Evolutionary conservation across 2,329 filamentous ascomycete species (phyloP).

Genomic region (Stagonosporopsis cucurbitacearum): DNA sequence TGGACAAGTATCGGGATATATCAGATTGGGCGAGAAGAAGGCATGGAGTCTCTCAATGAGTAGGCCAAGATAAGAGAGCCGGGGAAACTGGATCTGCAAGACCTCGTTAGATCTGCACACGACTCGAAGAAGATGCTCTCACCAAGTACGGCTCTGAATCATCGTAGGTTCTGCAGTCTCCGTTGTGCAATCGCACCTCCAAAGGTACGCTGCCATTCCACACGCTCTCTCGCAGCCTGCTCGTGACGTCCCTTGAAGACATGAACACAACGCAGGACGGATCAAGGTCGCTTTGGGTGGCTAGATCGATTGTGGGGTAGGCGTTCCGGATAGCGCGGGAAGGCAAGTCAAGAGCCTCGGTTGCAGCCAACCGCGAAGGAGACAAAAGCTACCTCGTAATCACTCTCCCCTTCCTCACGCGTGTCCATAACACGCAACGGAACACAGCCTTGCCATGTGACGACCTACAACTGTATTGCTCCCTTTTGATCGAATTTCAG

Average conservation of each 20-base stretch:
- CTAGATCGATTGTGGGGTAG: slow-evolving; percentile 24
- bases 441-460: slow-evolving; percentile 16
- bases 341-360: slow-evolving; percentile 7
- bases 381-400: slow-evolving; percentile 13
- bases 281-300: slow-evolving; percentile 16
- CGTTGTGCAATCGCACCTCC: slow-evolving; percentile 64
- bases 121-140: slow-evolving; percentile 23
- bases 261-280: slow-evolving; percentile 16
- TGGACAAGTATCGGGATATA: slow-evolving; percentile 61
- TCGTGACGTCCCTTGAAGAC: slow-evolving; percentile 44
- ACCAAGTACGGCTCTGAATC: slow-evolving; percentile 67
- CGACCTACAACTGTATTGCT: slow-evolving; percentile 1
- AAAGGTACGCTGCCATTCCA: slow-evolving; percentile 67
- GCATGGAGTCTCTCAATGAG: slow-evolving; percentile 66
- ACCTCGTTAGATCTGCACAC: not conserved
- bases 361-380: slow-evolving; percentile 6
- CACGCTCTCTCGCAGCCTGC: slow-evolving; percentile 56
- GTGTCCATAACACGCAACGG: slow-evolving; percentile 31
- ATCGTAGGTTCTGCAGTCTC: slow-evolving; percentile 67
- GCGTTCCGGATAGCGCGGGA: slow-evolving; percentile 21
- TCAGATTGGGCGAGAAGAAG: slow-evolving; percentile 67
- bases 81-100: slow-evolving; percentile 64
- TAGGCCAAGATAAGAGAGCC: slow-evolving; percentile 72
- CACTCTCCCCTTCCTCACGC: slow-evolving; percentile 11
- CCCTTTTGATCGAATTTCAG: slow-evolving; percentile 10